phyloP scores from a whole-genome alignment of 1,284 basidiomycete species.

The Trametes hirsuta region DNA sequence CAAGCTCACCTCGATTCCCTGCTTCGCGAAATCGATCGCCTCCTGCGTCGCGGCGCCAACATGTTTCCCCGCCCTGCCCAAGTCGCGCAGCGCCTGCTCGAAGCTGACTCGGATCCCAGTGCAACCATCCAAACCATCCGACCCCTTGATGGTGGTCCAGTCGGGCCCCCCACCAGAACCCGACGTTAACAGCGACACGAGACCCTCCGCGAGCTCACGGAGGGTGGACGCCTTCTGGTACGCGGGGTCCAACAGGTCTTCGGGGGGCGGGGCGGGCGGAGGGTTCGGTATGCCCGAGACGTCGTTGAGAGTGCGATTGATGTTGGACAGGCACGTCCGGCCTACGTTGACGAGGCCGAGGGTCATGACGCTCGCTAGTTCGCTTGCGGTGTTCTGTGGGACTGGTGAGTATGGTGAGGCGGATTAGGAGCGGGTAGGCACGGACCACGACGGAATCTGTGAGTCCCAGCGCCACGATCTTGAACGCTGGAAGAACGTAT shows the following conservation, averaged over 20 bases:
- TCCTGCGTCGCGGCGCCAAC: not conserved
- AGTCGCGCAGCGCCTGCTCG: constrained; percentile 3
- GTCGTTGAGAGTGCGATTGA: not conserved
- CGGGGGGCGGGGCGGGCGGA: not conserved
- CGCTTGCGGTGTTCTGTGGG: not conserved
- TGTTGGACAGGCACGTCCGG: not conserved
- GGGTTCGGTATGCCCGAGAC: not conserved
- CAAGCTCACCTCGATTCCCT: constrained; percentile 2
- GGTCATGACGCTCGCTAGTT: not conserved
- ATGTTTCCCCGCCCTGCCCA: not conserved
- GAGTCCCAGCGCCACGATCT: not conserved
- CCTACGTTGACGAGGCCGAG: not conserved
- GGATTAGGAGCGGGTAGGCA: too few species aligned
- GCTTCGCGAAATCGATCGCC: not conserved
- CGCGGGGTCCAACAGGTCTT: constrained; percentile 1
- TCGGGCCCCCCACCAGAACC: not conserved
- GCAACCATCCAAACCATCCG: not conserved
- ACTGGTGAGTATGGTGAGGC: too few species aligned
- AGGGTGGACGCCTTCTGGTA: constrained; percentile 4
- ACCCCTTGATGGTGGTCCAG: constrained; percentile 9
- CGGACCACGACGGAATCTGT: not conserved
- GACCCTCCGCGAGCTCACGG: constrained; percentile 7
- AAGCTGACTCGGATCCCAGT: constrained; percentile 1
- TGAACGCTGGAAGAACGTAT: not conserved
- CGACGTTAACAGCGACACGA: not conserved